phyloP scores from a whole-genome alignment of 345 rosid genomes.

The Theobroma cacao region DNA sequence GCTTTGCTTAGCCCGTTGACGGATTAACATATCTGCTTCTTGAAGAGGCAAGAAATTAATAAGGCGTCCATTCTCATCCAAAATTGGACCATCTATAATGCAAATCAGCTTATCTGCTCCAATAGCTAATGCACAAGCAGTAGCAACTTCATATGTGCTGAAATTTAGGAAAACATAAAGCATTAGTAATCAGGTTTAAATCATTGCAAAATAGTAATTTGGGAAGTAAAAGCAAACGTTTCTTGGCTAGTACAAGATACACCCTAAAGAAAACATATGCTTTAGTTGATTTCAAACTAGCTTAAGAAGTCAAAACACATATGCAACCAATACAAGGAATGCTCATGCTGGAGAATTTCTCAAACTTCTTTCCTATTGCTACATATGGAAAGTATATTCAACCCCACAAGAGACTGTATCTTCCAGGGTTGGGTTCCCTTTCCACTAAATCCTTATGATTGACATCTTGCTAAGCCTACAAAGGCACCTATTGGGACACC shows the following conservation, averaged over 20 bases:
- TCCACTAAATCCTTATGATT: neutral
- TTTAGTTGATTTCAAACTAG: neutral
- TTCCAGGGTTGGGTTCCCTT: neutral
- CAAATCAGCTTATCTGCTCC: constrained; percentile 96
- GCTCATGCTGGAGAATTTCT: neutral
- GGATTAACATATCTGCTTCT: constrained; percentile 85
- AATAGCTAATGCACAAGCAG: constrained; percentile 95
- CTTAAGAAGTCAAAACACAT: neutral
- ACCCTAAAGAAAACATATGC: neutral
- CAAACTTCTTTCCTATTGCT: neutral
- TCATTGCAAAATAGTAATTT: neutral
- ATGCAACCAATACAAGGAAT: constrained; percentile 5
- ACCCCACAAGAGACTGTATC: neutral
- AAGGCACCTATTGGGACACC: neutral
- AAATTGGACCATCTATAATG: constrained; percentile 86
- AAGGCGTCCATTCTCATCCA: constrained; percentile 78
- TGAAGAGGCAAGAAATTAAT: constrained; percentile 82
- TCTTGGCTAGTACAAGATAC: constrained; percentile 1
- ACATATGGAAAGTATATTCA: neutral
- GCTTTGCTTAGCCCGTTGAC: constrained; percentile 84
- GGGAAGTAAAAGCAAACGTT: neutral
- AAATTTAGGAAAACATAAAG: constrained; percentile 20
- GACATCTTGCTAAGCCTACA: neutral
- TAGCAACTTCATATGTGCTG: constrained; percentile 98
- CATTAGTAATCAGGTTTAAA: constrained; percentile 5